Conservation (phyloP, 2,329 filamentous ascomycete species). For the Colletotrichum sp. region DNA sequence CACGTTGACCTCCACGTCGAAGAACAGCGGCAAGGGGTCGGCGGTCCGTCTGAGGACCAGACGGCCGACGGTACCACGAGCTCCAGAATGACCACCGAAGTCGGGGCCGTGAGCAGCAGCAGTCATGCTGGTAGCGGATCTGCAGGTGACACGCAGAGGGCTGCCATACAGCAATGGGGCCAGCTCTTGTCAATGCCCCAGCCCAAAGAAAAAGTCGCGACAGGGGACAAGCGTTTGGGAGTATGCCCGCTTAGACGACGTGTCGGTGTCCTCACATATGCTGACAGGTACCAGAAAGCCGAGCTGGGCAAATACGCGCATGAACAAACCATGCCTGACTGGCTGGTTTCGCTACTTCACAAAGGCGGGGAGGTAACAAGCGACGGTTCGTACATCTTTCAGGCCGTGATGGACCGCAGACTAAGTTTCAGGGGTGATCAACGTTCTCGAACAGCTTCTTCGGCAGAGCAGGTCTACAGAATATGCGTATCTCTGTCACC, state of each 20-base stretch:
- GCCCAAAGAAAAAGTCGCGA: background rate
- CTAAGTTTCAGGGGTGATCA: constrained; percentile 59
- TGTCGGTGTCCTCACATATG: background rate
- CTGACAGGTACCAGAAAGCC: constrained; percentile 44
- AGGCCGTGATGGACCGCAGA: constrained; percentile 18
- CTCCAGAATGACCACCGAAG: background rate
- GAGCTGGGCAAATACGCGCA: constrained; percentile 76
- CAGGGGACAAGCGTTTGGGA: constrained; percentile 4
- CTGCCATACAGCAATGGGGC: constrained; percentile 33
- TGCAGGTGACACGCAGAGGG: constrained; percentile 13
- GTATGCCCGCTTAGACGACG: background rate
- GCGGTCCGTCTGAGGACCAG: constrained; percentile 1
- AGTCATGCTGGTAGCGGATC: background rate
- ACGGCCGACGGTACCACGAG: background rate
- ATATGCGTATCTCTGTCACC: constrained; percentile 81
- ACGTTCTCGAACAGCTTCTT: constrained; percentile 66
- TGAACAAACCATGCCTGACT: constrained; percentile 76
- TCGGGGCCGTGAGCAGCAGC: background rate
- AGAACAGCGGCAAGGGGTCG: constrained; percentile 27
- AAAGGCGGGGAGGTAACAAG: constrained; percentile 60
- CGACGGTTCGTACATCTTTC: constrained; percentile 44
- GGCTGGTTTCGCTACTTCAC: constrained; percentile 67
- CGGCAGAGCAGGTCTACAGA: constrained; percentile 68
- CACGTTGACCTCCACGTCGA: constrained; percentile 65
- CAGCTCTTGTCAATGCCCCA: constrained; percentile 23